Percentiles rank a stretch among this genome's conserved stretches.
Conservation (phyloP, 495 filamentous ascomycete species). For the Cudoniella acicularis region DNA sequence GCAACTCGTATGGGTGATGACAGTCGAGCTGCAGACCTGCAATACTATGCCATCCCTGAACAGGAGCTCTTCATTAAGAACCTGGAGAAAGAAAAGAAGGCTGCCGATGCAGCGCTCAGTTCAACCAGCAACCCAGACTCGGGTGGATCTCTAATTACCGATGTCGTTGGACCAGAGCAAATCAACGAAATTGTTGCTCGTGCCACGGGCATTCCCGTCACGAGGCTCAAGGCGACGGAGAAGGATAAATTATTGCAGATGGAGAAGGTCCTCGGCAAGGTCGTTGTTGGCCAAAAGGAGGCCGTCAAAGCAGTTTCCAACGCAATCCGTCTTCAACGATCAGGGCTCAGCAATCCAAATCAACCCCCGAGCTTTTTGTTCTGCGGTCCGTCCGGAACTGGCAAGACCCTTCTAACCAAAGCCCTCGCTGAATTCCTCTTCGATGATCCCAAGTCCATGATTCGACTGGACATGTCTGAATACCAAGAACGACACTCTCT, state of each 20-base stretch:
- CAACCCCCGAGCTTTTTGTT: constrained; percentile 97
- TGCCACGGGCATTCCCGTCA: constrained; percentile 97
- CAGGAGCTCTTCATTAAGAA: constrained; percentile 72
- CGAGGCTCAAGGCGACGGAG: constrained; percentile 86
- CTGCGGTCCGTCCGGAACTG: constrained; percentile 95
- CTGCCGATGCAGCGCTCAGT: constrained; percentile 70
- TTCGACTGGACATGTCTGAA: constrained; percentile 99
- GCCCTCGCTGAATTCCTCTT: constrained; percentile 97
- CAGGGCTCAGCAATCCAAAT: constrained; percentile 90
- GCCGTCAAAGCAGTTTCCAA: constrained; percentile 93
- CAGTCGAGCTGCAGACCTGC: constrained; percentile 79
- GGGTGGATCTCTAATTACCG: constrained; percentile 72
- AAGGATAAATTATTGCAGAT: constrained; percentile 96
- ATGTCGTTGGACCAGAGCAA: constrained; percentile 93
- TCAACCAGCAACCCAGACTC: constrained; percentile 50
- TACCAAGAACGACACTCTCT: constrained; percentile 97
- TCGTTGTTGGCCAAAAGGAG: constrained; percentile 91
- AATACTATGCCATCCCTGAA: constrained; percentile 96
- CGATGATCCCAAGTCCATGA: constrained; percentile 96
- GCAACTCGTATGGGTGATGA: constrained; percentile 83
- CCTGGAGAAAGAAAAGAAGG: constrained; percentile 76
- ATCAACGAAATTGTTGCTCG: constrained; percentile 98
- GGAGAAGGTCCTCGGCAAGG: constrained; percentile 77
- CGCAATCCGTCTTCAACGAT: constrained; percentile 90
- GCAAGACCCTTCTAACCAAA: constrained; percentile 96